These are phyloP conservation scores for Ophiostoma populinum DNA, from an alignment of 2,329 filamentous ascomycete genomes.

Conservation along the genomic window DNA sequence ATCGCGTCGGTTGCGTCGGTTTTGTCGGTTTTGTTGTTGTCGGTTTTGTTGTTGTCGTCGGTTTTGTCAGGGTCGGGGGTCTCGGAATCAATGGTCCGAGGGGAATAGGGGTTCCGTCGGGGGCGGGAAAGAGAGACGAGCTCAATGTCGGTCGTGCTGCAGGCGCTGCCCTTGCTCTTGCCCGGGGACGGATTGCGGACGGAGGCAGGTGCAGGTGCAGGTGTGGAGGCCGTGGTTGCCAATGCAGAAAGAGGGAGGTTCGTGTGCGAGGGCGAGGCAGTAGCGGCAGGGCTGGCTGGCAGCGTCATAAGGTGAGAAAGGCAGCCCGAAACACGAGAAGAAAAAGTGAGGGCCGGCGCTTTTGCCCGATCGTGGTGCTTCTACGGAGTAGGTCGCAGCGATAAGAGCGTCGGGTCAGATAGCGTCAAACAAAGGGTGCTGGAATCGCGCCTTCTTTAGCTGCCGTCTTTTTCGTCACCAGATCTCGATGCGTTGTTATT, in stretches of 20 bases:
- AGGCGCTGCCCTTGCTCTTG: too few species aligned
- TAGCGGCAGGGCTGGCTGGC: not conserved
- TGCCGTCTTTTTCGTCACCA: too few species aligned
- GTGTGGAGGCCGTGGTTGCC: not conserved
- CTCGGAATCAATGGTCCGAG: not conserved
- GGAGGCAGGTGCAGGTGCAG: not conserved
- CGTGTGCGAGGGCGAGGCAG: too few species aligned
- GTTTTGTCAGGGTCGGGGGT: not conserved
- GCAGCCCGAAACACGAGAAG: not conserved
- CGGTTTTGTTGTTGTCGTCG: not conserved
- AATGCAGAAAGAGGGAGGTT: not conserved
- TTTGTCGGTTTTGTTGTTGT: not conserved
- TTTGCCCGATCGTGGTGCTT: too few species aligned
- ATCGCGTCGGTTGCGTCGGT: constrained; percentile 34
- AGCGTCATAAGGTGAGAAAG: not conserved
- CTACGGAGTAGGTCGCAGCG: too few species aligned
- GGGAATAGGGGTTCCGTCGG: constrained; percentile 2
- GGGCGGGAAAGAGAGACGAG: not conserved
- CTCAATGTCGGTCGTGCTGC: not conserved
- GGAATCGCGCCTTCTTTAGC: too few species aligned
- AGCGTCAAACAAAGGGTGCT: too few species aligned
- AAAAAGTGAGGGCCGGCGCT: too few species aligned
- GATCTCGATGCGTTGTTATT: too few species aligned
- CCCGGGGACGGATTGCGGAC: too few species aligned
- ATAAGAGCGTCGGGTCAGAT: too few species aligned